Evolutionary conservation across 441 rosid species (phyloP).

Genomic region (Oxalis stricta): DNA sequence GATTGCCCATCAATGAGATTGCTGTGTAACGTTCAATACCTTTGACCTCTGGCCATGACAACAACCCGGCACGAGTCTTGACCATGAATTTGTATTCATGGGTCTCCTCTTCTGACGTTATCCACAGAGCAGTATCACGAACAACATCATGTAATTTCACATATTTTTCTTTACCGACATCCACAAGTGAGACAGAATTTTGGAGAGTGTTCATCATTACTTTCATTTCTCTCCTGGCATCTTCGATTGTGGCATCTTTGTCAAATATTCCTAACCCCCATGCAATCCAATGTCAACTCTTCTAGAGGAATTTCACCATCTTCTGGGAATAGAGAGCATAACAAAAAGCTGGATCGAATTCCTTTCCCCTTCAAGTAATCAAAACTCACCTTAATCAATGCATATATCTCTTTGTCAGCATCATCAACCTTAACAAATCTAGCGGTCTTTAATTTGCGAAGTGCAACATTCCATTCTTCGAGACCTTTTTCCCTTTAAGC

Average conservation of each 20-base stretch:
- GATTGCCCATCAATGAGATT: neutral
- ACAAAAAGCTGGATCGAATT: slow-evolving; percentile 7
- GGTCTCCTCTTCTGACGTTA: too few relatives aligned
- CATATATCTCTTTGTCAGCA: neutral
- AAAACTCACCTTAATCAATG: slow-evolving; percentile 4
- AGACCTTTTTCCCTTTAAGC: neutral
- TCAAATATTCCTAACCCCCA: slow-evolving; percentile 3
- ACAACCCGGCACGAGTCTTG: neutral
- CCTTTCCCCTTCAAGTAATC: slow-evolving; percentile 6
- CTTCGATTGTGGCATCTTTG: neutral
- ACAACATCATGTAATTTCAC: slow-evolving; percentile 17
- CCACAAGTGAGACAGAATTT: slow-evolving; percentile 9
- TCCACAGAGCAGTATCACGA: slow-evolving; percentile 10
- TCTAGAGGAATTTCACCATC: slow-evolving; percentile 3
- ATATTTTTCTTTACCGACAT: neutral
- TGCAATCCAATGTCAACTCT: slow-evolving; percentile 6
- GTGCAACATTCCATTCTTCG: neutral
- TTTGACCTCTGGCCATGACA: neutral
- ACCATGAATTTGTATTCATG: too few relatives aligned
- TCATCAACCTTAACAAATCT: neutral
- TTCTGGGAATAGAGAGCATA: slow-evolving; percentile 14
- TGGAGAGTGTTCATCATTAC: slow-evolving; percentile 2
- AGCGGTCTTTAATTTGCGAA: neutral
- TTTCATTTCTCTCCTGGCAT: neutral
- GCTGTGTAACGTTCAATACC: neutral